Conservation (phyloP, 2,329 filamentous ascomycete species). For the Phoma herbarum region DNA sequence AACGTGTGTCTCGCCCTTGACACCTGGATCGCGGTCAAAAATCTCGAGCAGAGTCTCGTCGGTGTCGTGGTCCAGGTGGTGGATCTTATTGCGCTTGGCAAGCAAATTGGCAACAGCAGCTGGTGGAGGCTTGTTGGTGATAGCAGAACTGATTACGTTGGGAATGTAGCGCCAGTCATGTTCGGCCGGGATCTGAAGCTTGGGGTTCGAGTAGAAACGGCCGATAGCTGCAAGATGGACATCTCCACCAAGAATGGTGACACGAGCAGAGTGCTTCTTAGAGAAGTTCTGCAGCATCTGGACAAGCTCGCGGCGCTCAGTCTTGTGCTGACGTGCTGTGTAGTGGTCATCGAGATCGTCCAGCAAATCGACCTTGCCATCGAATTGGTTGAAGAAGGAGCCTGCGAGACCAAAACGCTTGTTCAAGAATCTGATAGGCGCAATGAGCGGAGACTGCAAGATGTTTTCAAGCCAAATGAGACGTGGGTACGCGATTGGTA, state of each 20-base stretch:
- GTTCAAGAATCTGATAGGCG: constrained; percentile 87
- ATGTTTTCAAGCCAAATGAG: constrained; percentile 98
- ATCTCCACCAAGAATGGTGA: constrained; percentile 71
- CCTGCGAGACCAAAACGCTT: constrained; percentile 88
- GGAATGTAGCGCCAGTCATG: constrained; percentile 70
- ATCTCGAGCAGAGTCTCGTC: constrained; percentile 71
- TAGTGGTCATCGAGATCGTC: constrained; percentile 77
- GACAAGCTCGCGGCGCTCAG: constrained; percentile 79
- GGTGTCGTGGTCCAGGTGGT: constrained; percentile 68
- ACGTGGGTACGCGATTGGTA: constrained; percentile 76
- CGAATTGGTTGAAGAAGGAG: constrained; percentile 90
- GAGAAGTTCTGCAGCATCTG: constrained; percentile 68
- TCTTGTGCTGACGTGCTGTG: constrained; percentile 89
- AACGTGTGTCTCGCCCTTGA: constrained; percentile 37
- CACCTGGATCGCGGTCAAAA: constrained; percentile 67
- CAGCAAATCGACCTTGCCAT: constrained; percentile 74
- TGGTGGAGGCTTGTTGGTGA: constrained; percentile 73
- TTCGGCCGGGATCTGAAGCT: constrained; percentile 64
- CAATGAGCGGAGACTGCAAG: constrained; percentile 84
- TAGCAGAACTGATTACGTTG: constrained; percentile 70
- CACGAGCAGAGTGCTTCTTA: constrained; percentile 63
- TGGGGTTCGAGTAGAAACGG: constrained; percentile 70
- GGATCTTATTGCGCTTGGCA: constrained; percentile 70
- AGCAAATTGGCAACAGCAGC: constrained; percentile 71
- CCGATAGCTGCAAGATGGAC: constrained; percentile 71